Base-by-base conservation (phyloP, 106 monocot genomes). In the Platanthera guangdongensis region DNA sequence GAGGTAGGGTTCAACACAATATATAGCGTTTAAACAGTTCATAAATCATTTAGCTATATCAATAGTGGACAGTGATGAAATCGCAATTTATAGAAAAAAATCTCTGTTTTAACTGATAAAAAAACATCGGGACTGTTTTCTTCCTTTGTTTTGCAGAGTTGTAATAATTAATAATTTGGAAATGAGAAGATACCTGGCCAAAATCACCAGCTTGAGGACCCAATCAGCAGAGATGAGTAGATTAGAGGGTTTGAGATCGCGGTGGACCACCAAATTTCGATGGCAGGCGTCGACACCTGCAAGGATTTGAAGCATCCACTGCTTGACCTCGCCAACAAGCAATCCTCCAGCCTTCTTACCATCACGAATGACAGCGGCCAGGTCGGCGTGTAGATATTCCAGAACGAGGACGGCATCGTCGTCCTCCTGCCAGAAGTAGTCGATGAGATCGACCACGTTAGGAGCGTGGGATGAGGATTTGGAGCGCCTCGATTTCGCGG, bases 401-500 rank as follows among this genome's bases (percentile, higher is more conserved):
- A 91, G 85, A 12, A 90, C 87, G 62, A 90, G 83, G 0, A 89
- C 90, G 45, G 87, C 92, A 72, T 89, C 94, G 28, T 91, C 90
- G n/a, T 89, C 87, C 53, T 87, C 91, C 13, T 80, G 80, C 84
- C 86, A 91, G 76, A 94, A 94, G 85, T 89, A 89, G 78, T 94
- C 94, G 73, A 94, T 25, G 67, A 94, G 90, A 2, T 76, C 72
- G 72, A 94, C 84, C 55, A 94, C 94, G 82, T 94, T 85, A 51
- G 85, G 87, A 46, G 85, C 55, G 68, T 80, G 69, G n/a, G n/a
- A 80, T 77, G 22, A 91, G 83, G n/a, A 76, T 12, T 54, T 81
- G 90, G 16, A 94, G 87, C 8, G 91, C 91, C 71, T 94, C 91
- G 78, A 91, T 89, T 80, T 94, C 94, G 55, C 94, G 84, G 71